Base-by-base conservation (phyloP, 1,139 yeast species). In the Debaryomyces coudertii region DNA sequence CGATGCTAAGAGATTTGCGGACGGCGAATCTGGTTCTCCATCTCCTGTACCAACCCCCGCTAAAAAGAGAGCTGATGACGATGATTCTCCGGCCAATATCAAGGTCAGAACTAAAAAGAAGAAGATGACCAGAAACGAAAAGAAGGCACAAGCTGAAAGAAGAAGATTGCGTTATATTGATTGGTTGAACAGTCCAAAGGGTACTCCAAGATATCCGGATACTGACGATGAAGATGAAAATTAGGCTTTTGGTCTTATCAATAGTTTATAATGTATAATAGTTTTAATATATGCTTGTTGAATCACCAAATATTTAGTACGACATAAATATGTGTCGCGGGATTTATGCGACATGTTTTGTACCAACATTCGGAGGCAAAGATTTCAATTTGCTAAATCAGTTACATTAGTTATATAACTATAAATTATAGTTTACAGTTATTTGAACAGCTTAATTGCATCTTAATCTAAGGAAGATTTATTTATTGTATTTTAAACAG, bases 111-210 rank as follows among this genome's bases (percentile, higher is more conserved):
- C 77, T 62, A 85, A 90, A 79, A 92, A 90, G 89, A 90, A 87
- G 90, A 92, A 90, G 83, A 73, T 93, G 83, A 93, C 98, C 36
- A 84, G 99, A 80, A 93, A 93, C 64, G 97, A 93, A 60, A 83
- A 89, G 83, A 93, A 93, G 73, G 73, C 77, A 39, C 92, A 92
- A 68, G 95, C 87, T 39, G 96, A 88, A 66, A 85, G 98, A 75
- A 87, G 98, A 75, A 86, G 99, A 71, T 74, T 90, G 67, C 84
- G 98, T 71, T 87, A 93, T 69, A 76, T 93, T 51, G 97, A 89
- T 60, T 93, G 99, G 99, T 80, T 93, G 63, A 86, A 85, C 57
- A 83, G 95, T 57, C 97, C 98, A 53, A 93, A 93, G 82, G 99
- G 99, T 34, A 93, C 98, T 24, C 98, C 98, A 54, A 87, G 87